A percentile compares a stretch with the other conserved stretches of the same genome.
phyloP scores from a whole-genome alignment of 192 early-diverging fungal genomes.

The Linnemannia elongata region DNA sequence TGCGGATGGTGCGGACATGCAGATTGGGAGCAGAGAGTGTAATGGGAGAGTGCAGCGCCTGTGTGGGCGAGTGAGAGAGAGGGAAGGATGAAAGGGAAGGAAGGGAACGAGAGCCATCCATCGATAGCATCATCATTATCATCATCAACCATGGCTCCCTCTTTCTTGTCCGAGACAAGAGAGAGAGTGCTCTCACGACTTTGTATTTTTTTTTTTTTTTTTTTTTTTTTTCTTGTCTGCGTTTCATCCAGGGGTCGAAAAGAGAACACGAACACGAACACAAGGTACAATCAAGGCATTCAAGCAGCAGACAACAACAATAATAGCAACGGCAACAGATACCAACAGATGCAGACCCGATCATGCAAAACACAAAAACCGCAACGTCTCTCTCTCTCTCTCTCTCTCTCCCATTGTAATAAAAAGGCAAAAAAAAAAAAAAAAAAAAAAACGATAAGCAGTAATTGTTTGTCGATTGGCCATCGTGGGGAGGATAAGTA shows the following conservation, averaged over 20 bases:
- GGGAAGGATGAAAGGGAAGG: neutral
- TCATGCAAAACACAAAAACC: neutral
- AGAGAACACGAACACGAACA: neutral
- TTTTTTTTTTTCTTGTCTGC: too few relatives aligned
- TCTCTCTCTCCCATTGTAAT: neutral
- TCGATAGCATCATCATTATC: neutral
- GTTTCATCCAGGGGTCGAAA: neutral
- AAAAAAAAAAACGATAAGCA: neutral
- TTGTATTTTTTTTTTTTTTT: too few relatives aligned
- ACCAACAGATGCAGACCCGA: neutral
- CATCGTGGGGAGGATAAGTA: too few relatives aligned
- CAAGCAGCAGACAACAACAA: neutral
- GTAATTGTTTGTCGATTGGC: neutral
- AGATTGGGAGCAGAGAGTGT: neutral
- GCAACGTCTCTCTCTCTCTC: neutral
- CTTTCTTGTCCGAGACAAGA: too few relatives aligned
- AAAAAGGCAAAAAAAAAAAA: too few relatives aligned
- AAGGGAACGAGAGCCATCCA: neutral
- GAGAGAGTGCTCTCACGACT: neutral
- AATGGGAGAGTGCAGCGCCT: neutral
- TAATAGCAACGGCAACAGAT: too few relatives aligned
- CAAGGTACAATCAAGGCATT: too few relatives aligned
- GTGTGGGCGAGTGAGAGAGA: neutral
- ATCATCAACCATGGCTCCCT: too few relatives aligned
- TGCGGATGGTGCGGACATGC: neutral